Conservation (phyloP, 1,139 yeast genomes). For the Komagataea norvegica region DNA sequence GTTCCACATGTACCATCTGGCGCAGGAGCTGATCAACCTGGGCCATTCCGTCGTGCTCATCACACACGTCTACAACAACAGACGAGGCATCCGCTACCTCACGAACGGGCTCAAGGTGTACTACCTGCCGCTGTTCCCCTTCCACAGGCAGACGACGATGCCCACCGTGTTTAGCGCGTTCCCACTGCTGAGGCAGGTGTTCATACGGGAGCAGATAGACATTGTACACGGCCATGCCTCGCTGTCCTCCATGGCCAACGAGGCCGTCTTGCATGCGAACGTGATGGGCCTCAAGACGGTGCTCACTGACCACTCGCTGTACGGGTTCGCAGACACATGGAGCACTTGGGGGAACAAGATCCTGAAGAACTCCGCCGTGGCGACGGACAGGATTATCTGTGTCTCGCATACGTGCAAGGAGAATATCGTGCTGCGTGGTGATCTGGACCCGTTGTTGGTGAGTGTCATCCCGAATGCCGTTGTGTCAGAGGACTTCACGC, state of each 20-base stretch:
- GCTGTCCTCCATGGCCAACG: slow-evolving; percentile 80
- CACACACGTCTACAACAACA: slow-evolving; percentile 81
- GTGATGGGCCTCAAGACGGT: slow-evolving; percentile 92
- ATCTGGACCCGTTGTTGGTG: slow-evolving; percentile 69
- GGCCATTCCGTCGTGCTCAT: slow-evolving; percentile 92
- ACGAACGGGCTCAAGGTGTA: slow-evolving; percentile 93
- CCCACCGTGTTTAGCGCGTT: slow-evolving; percentile 89
- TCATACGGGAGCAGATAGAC: slow-evolving; percentile 79
- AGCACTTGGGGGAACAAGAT: slow-evolving; percentile 84
- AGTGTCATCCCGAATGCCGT: slow-evolving; percentile 97
- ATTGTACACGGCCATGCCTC: slow-evolving; percentile 97
- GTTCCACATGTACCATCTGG: slow-evolving; percentile 82
- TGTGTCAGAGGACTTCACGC: slow-evolving; percentile 73
- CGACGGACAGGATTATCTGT: slow-evolving; percentile 88
- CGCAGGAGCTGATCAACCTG: slow-evolving; percentile 60
- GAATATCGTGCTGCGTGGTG: slow-evolving; percentile 85
- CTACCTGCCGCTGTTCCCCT: slow-evolving; percentile 76
- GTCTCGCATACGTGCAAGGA: slow-evolving; percentile 97
- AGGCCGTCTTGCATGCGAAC: slow-evolving; percentile 83
- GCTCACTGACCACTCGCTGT: slow-evolving; percentile 91
- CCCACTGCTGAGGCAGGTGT: slow-evolving; percentile 79
- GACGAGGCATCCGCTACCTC: slow-evolving; percentile 76
- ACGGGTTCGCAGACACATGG: slow-evolving; percentile 87
- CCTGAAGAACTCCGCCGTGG: slow-evolving; percentile 77
- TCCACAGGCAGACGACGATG: slow-evolving; percentile 77